Conservation (phyloP, 768 basidiomycete species). For the Termitomyces sp. region DNA sequence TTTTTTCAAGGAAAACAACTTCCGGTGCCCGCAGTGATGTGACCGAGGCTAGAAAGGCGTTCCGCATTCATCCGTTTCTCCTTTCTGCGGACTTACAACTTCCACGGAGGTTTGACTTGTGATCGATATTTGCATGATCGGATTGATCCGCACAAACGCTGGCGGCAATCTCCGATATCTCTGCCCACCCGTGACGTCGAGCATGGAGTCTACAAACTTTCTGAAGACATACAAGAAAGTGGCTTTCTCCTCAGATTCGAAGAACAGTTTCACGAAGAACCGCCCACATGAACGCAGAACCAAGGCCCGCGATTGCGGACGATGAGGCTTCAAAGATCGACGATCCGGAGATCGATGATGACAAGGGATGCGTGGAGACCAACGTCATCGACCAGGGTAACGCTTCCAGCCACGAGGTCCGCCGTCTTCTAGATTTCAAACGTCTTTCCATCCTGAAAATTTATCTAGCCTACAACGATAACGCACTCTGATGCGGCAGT, state of each 20-base stretch:
- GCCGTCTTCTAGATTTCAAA: neutral
- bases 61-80: too few species aligned
- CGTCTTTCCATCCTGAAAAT: neutral
- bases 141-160: neutral
- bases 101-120: too few species aligned
- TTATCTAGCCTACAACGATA: neutral
- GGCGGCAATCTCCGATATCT: neutral
- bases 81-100: too few species aligned
- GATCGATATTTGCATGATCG: neutral
- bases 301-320: neutral
- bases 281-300: neutral
- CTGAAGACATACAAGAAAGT: neutral
- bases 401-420: slow-evolving; percentile 1
- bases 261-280: neutral
- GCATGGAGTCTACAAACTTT: neutral
- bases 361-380: neutral
- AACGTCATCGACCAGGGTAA: slow-evolving; percentile 7
- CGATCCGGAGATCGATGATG: slow-evolving; percentile 7
- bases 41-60: too few species aligned
- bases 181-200: neutral
- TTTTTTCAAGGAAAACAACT: too few species aligned
- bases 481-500: slow-evolving; percentile 5
- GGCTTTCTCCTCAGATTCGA: neutral
- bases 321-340: neutral
- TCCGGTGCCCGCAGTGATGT: too few species aligned